Conservation (phyloP, 441 rosid species). For the Erodium trifolium region DNA sequence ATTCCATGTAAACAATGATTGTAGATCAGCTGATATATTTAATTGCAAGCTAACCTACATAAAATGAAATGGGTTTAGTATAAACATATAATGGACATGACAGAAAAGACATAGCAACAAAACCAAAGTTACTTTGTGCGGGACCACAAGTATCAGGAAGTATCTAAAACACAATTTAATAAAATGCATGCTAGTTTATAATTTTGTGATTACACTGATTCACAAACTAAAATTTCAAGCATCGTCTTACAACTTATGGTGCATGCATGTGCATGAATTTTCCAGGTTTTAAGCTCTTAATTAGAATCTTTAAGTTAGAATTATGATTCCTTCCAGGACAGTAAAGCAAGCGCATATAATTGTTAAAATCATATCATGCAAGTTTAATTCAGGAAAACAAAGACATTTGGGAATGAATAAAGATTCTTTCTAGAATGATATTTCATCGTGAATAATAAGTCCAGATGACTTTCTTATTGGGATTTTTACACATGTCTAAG, state of each 20-base stretch:
- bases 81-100: background rate
- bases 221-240: background rate
- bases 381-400: background rate
- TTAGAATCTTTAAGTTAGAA: background rate
- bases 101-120: background rate
- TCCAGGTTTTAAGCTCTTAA: background rate
- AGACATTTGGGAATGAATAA: background rate
- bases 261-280: background rate
- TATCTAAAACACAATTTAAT: too few species aligned
- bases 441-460: background rate
- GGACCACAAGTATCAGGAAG: too few species aligned
- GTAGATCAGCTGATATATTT: conserved; percentile 5
- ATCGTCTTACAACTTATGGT: conserved; percentile 4
- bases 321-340: too few species aligned
- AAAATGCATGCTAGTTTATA: too few species aligned
- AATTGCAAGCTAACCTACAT: conserved; percentile 5
- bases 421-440: background rate
- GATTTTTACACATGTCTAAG: background rate
- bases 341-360: too few species aligned
- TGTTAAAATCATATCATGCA: background rate
- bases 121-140: too few species aligned
- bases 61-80: background rate
- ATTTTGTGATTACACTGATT: too few species aligned
- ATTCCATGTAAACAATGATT: conserved; percentile 2
- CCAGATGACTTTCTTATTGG: background rate